phyloP scores from a whole-genome alignment of 2,329 filamentous ascomycete species.

The Fusarium metavorans region DNA sequence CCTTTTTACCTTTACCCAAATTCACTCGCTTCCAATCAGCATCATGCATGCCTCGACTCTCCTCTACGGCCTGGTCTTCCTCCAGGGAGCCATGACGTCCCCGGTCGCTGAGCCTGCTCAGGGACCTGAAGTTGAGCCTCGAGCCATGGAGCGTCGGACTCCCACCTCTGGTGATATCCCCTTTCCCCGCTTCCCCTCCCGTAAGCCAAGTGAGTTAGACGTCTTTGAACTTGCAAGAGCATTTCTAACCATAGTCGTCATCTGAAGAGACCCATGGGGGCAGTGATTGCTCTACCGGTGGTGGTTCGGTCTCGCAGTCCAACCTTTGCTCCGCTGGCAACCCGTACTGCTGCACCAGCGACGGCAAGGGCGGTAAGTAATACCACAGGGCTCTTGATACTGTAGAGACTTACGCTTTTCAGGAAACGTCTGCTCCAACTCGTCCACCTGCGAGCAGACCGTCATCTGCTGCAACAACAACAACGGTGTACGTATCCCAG shows the following conservation, averaged over 20 bases:
- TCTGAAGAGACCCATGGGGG: neutral
- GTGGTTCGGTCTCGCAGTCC: neutral
- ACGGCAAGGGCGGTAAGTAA: conserved; percentile 27
- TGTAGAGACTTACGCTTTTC: neutral
- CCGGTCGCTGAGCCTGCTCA: conserved; percentile 2
- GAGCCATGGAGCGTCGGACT: conserved; percentile 15
- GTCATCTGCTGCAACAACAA: conserved; percentile 45
- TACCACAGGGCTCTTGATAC: accelerated
- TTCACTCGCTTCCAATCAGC: neutral
- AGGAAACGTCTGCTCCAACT: conserved; percentile 34
- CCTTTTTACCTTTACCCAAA: neutral
- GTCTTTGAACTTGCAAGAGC: neutral
- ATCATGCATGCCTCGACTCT: conserved; percentile 30
- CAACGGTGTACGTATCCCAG: conserved; percentile 28
- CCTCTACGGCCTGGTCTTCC: conserved; percentile 7
- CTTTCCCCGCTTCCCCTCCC: conserved; percentile 20
- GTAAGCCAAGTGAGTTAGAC: neutral
- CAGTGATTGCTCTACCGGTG: neutral
- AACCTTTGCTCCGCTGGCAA: conserved; percentile 26
- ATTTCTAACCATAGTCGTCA: neutral
- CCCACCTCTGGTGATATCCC: conserved; percentile 23
- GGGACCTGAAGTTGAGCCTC: conserved; percentile 16
- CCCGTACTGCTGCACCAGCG: conserved; percentile 32
- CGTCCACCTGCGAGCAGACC: conserved; percentile 22
- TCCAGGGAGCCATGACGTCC: conserved; percentile 23